Evolutionary conservation across 129 eudicot genomes (phyloP).

Genomic region (Centella asiatica): DNA sequence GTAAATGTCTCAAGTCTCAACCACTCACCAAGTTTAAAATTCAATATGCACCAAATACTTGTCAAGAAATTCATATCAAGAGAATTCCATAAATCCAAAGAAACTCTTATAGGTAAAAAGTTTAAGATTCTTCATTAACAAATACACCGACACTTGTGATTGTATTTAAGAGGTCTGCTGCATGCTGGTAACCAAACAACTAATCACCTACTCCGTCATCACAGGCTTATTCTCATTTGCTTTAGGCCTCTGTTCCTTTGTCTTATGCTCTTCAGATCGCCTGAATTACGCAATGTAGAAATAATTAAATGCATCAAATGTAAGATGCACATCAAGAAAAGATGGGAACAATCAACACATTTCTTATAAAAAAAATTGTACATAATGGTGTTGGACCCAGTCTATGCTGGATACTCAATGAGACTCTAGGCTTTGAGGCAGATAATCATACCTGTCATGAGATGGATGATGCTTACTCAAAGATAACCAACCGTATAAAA

Average conservation of each 20-base stretch:
- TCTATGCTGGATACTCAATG: too few species aligned
- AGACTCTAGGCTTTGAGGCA: background rate
- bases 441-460: background rate
- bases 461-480: background rate
- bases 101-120: background rate
- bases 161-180: background rate
- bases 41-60: background rate
- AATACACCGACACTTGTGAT: background rate
- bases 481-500: too few species aligned
- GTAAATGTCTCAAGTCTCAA: background rate
- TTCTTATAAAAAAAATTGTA: background rate
- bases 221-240: conserved; percentile 91
- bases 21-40: background rate
- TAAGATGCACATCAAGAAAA: background rate
- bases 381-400: background rate
- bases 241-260: conserved; percentile 76
- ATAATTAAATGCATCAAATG: background rate
- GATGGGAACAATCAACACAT: background rate
- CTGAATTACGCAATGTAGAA: conserved; percentile 17
- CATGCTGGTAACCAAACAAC: background rate
- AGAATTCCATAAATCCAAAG: background rate
- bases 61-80: background rate
- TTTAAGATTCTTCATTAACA: background rate
- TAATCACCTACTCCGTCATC: conserved; percentile 11
- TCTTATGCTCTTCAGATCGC: conserved; percentile 75